A percentile compares a stretch with the other conserved stretches of the same genome.
Conservation (phyloP, 1,284 basidiomycete species). For the Cutaneotrichosporon cutaneum region DNA sequence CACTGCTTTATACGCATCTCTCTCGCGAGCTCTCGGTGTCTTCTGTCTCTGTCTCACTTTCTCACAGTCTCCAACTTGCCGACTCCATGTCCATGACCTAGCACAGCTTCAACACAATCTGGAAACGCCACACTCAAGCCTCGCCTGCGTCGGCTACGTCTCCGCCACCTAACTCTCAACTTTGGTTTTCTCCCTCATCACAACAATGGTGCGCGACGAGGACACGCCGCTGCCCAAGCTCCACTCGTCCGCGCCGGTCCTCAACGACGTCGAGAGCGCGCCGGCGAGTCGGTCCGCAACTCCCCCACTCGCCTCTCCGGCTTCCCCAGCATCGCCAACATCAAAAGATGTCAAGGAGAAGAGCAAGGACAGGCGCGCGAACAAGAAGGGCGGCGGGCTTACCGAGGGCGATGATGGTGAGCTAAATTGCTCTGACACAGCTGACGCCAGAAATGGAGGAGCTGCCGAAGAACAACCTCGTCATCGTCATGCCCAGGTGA, state of each 20-base stretch:
- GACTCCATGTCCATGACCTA: not conserved
- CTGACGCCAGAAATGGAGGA: slow-evolving; percentile 34
- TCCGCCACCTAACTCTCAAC: not conserved
- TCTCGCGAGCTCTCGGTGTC: no score
- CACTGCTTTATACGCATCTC: no score
- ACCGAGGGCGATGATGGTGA: slow-evolving; percentile 25
- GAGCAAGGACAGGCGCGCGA: not conserved
- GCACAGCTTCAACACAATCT: not conserved
- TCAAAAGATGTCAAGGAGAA: not conserved
- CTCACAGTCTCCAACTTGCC: no score
- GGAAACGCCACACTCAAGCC: no score
- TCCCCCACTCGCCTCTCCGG: not conserved
- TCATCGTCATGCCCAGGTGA: slow-evolving; percentile 34
- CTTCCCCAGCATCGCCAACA: not conserved
- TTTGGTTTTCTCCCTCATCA: not conserved
- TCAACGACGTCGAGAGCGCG: slow-evolving; percentile 25
- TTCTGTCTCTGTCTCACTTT: no score
- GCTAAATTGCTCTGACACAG: slow-evolving; percentile 1
- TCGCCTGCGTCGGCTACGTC: not conserved
- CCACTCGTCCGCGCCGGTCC: not conserved
- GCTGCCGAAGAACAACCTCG: slow-evolving; percentile 38
- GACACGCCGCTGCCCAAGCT: not conserved
- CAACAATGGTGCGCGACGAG: not conserved
- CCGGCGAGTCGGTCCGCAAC: not conserved
- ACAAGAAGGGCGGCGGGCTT: slow-evolving; percentile 18